Base-by-base conservation (phyloP, 139 green algal species). In the Chlamydomonas incerta region DNA sequence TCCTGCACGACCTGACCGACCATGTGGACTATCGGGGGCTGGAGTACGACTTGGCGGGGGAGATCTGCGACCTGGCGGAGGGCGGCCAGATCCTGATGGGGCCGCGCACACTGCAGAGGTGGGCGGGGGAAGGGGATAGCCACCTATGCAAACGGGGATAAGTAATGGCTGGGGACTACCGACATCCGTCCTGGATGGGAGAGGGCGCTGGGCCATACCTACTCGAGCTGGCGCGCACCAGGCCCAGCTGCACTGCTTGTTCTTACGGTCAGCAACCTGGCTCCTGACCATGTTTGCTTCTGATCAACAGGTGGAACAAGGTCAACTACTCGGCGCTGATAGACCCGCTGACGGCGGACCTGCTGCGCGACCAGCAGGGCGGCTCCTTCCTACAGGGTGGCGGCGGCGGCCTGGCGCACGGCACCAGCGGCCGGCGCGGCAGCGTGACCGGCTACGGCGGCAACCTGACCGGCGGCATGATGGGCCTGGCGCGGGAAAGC, bases 1-100 rank as follows among this genome's bases (percentile, higher is more conserved):
- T 92, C 41, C 69, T 94, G 58, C 91, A 94, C 72, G 88, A 94
- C 26, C 47, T 91, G 9, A 94, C 91, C 0, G 82, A 92, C 72
- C 80, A 89, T 46, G 88, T 94, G 35, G 91, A 92, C 68, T 94
- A 94, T 62, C 82, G 88, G 5, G 91, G 91, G 24, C 55, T 80
- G 23, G 84, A 92, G 67, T 92, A 92, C 69, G 80, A 88, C n/a
- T 72, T 92, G 82, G 81, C 86, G 5, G 86, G 74, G 29, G 86
- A 92, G 62, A 88, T 92, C 29, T 87, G 85, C 66, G 86, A 88
- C 72, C 82, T 92, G 50, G 89, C 89, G 26, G 81, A 81, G 35
- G 89, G 89, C 14, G 89, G 89, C 21, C 89, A 92, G 72, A 88
- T 92, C 57, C 82, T 92, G 28, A 85, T 92, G 86, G 89, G 89